A percentile compares a stretch with the other conserved stretches of the same genome.
phyloP scores from a whole-genome alignment of 2,329 filamentous ascomycete genomes.

The Escovopsis sp. region DNA sequence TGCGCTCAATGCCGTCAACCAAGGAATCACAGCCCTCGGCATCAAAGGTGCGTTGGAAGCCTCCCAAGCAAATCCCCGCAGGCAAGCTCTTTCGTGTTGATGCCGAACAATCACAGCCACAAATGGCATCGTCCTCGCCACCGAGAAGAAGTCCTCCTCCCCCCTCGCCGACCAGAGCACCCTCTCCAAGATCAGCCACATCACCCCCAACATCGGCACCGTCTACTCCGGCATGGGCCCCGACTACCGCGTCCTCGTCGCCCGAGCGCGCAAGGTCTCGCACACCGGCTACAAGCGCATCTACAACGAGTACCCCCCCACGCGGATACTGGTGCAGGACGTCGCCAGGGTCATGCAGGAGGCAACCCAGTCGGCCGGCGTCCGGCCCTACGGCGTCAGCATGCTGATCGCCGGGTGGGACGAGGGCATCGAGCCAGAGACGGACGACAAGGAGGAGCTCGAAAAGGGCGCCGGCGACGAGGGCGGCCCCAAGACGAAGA shows the following conservation, averaged over 20 bases:
- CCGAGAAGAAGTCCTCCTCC: slow-evolving; percentile 98
- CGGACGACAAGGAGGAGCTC: slow-evolving; percentile 42
- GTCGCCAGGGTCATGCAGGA: slow-evolving; percentile 97
- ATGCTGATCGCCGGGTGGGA: slow-evolving; percentile 95
- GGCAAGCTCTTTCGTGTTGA: background rate
- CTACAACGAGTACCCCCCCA: slow-evolving; percentile 99
- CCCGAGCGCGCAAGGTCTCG: slow-evolving; percentile 95
- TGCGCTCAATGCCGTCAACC: slow-evolving; percentile 97
- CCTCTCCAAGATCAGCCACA: slow-evolving; percentile 90
- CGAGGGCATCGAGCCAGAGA: slow-evolving; percentile 83
- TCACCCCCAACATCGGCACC: slow-evolving; percentile 99
- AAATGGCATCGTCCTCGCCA: slow-evolving; percentile 96
- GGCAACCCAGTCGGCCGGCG: slow-evolving; percentile 94
- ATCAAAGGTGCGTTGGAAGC: slow-evolving; percentile 67
- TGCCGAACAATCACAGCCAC: slow-evolving; percentile 50
- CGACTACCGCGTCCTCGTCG: slow-evolving; percentile 93
- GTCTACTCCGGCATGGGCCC: slow-evolving; percentile 99
- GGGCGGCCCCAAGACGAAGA: slow-evolving; percentile 50
- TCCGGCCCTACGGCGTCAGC: slow-evolving; percentile 91
- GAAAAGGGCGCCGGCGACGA: slow-evolving; percentile 62
- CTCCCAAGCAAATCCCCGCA: background rate
- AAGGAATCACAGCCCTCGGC: slow-evolving; percentile 93
- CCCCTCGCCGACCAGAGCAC: slow-evolving; percentile 91
- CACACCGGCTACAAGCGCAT: slow-evolving; percentile 99
- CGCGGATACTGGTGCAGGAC: slow-evolving; percentile 96